Evolutionary conservation across 1,139 yeast species (phyloP), one percentile per base, ranked within the genome.

Genomic region (Yamadazyma epiphylla): DNA sequence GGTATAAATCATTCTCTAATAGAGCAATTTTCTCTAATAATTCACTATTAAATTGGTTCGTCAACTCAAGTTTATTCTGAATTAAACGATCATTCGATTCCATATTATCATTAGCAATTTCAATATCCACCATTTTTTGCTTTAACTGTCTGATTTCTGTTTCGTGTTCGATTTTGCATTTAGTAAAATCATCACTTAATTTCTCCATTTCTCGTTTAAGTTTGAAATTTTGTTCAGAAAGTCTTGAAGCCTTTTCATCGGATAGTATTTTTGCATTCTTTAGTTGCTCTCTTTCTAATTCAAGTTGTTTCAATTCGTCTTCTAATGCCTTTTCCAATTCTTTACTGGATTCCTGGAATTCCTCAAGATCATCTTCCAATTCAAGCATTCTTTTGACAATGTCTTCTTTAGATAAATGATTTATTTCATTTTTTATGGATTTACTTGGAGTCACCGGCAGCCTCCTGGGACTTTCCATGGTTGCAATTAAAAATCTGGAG

Each of bases 241-340:
- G 28, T 3, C 27, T 25, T 15, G 28, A 24, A 6, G 41, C 36
- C 2, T 28, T 29, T 7, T 11, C 15, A 12, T 32, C 29, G 19
- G 32, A 30, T 2, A 19, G 22, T 10, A 16, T 19, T 12, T 33
- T 34, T 11, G 27, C 48, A 30, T 3, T 41, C 32, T 22, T 37
- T 12, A 62, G 41, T 7, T 39, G 34, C 1, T 36, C 29, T 29
- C 61, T 62, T 4, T 48, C 42, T 1, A 37, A 11, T 31, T 68
- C 74, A 16, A 64, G 43, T 7, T 47, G 55, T 28, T 52, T 58
- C 19, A 67, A 51, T 38, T 68, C 74, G 17, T 61, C 66, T 39
- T 68, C 74, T 24, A 68, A 49, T 1, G 70, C 72, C 33, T 50
- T 62, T 38, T 68, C 74, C 26, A 68, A 49, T 28, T 66, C 73